These are phyloP conservation scores for Yarrowia alimentaria DNA, from an alignment of 805 yeast genomes.

Conservation along the genomic window DNA sequence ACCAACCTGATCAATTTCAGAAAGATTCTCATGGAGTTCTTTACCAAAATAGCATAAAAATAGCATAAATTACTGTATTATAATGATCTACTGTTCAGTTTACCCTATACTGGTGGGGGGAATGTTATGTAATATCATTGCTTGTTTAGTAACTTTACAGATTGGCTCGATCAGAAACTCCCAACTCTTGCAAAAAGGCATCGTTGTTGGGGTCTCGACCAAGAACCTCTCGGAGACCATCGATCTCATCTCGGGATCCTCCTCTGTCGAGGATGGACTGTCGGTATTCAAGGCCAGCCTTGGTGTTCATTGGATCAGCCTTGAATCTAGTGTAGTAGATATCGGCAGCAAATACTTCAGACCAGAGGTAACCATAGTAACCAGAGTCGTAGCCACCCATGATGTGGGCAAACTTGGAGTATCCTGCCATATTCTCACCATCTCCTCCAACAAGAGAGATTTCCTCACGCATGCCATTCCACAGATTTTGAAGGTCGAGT, in stretches of 20 bases:
- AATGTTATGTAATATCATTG: too few relatives aligned
- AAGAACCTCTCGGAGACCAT: slow-evolving; percentile 59
- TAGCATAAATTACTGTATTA: too few relatives aligned
- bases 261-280: slow-evolving; percentile 68
- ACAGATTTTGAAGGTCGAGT: slow-evolving; percentile 46
- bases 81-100: too few relatives aligned
- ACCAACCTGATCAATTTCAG: slow-evolving; percentile 74
- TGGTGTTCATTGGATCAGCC: slow-evolving; percentile 61
- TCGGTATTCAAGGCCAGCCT: slow-evolving; percentile 66
- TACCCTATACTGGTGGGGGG: too few relatives aligned
- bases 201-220: slow-evolving; percentile 74
- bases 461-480: slow-evolving; percentile 67
- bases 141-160: too few relatives aligned
- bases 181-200: slow-evolving; percentile 48
- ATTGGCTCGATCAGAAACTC: slow-evolving; percentile 1
- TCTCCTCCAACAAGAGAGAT: slow-evolving; percentile 59
- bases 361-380: slow-evolving; percentile 84
- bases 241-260: slow-evolving; percentile 69
- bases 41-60: slow-evolving; percentile 2
- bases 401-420: slow-evolving; percentile 72
- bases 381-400: slow-evolving; percentile 87
- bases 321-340: slow-evolving; percentile 71
- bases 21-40: slow-evolving; percentile 44
- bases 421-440: slow-evolving; percentile 50
- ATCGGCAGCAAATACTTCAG: slow-evolving; percentile 82